Base-by-base conservation (phyloP, 441 rosid species). In the Francoa sonchifolia region DNA sequence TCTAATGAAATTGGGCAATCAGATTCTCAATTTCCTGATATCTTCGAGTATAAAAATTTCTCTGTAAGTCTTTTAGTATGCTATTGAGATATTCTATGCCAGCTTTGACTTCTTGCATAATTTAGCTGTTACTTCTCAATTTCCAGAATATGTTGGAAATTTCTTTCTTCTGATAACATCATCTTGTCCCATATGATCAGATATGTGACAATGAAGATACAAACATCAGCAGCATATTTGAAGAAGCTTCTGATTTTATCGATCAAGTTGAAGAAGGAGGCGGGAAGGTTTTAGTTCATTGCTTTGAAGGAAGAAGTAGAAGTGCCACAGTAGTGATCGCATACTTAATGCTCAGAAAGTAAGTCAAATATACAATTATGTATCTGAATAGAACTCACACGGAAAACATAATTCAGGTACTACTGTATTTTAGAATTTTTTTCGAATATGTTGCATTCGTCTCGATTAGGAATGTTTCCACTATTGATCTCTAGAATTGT, bases 221-320 rank as follows among this genome's bases (percentile, higher is more conserved):
- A 55, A 68, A 83, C 48, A 87, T 92, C 44, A 63, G 73, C 65
- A 59, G 66, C 15, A 75, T 92, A 66, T 87, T 92, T 54, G 73
- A 63, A 54, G 95, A 87, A 68, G 97, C 92, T 37, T 77, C 70
- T 7, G 72, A 75, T 57, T 83, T 77, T 45, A 87, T 87, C 23
- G 81, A 87, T 53, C 69, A 70, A 39, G 95, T 90, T 0, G 99
- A 87, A 54, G 67, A 82, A 50, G 61, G 44, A 22, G 88, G 86
- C 0, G 94, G 95, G 51, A 81, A 61, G 65, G 78, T 83, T 34
- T 60, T 87, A 44, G 92, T 92, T 50, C 99, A 92, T 60, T 92
- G 99, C 77, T 92, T 92, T 25, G 99, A 92, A 66, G 99, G 99
- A 57, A 83, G 71, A 57, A 92, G 99, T 68, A 81, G 97, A 71